Evolutionary conservation across 2,329 filamentous ascomycete genomes (phyloP).

Genomic region (Colletotrichum spaethianum): DNA sequence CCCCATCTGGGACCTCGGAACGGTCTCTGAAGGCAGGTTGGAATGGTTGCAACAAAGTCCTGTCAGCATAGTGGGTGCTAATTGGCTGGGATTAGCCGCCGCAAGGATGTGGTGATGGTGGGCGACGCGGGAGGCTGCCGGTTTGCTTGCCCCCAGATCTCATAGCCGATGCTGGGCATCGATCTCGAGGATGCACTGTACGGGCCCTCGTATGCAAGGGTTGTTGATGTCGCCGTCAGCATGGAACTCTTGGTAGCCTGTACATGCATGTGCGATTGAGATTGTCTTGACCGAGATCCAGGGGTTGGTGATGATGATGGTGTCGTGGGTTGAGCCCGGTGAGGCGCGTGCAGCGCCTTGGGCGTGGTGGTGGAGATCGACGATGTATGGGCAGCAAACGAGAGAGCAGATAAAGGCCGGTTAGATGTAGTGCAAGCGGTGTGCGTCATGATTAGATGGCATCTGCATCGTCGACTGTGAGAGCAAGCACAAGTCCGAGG

Average conservation of each 20-base stretch:
- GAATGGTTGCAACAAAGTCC: not conserved
- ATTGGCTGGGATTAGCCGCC: not conserved
- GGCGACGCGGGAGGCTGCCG: constrained; percentile 25
- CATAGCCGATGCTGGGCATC: constrained; percentile 24
- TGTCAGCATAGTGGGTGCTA: not conserved
- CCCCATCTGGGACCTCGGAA: not conserved
- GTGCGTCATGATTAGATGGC: constrained; percentile 39
- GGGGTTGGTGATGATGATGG: constrained; percentile 15
- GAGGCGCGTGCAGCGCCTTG: constrained; percentile 9
- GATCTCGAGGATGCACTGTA: constrained; percentile 34
- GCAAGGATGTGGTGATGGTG: constrained; percentile 15
- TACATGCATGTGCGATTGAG: not conserved
- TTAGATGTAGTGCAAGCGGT: constrained; percentile 4
- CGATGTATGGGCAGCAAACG: constrained; percentile 11
- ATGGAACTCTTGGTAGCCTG: constrained; percentile 8
- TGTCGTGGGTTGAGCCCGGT: constrained; percentile 10
- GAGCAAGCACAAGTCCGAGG: constrained; percentile 22
- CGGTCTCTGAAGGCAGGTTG: not conserved
- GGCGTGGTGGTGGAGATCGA: constrained; percentile 12
- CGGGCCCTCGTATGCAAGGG: constrained; percentile 11
- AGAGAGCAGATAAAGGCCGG: not conserved
- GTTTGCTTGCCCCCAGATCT: constrained; percentile 36
- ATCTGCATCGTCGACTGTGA: constrained; percentile 33
- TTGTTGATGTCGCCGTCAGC: not conserved
- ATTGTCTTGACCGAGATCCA: constrained; percentile 11